These are phyloP conservation scores for Coemansia sp. DNA, from an alignment of 192 early-diverging fungal species.

Conservation along the genomic window DNA sequence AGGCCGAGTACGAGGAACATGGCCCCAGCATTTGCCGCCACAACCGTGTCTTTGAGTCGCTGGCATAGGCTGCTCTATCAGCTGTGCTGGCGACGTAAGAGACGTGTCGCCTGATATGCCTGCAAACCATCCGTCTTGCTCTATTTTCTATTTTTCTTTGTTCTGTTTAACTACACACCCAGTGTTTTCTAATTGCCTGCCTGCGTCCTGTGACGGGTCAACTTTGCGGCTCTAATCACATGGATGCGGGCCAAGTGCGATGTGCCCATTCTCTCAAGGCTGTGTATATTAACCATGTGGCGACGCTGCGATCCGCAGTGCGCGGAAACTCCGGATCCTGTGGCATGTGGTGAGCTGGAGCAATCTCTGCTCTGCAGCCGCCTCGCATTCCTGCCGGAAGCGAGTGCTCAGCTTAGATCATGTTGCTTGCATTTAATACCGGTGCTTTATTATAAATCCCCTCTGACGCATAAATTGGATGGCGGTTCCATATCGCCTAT, in stretches of 20 bases:
- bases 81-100: not conserved
- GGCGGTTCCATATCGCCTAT: not conserved
- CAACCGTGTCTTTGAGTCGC: constrained; percentile 81
- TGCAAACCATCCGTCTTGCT: not conserved
- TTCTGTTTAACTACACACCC: not conserved
- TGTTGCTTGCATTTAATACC: constrained; percentile 14
- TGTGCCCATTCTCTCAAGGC: not conserved
- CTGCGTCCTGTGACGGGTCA: not conserved
- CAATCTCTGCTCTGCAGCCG: constrained; percentile 1
- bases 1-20: constrained; percentile 97
- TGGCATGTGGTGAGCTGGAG: constrained; percentile 4
- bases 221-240: not conserved
- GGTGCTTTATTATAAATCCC: constrained; percentile 7
- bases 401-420: not conserved
- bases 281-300: not conserved
- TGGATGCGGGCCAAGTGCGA: not conserved
- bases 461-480: constrained; percentile 17
- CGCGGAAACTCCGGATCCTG: not conserved
- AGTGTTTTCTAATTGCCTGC: not conserved
- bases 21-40: constrained; percentile 92
- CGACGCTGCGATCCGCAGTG: not conserved
- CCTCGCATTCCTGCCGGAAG: not conserved
- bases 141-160: not conserved
- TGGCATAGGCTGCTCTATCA: constrained; percentile 29
- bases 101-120: not conserved